Evolutionary conservation across 768 basidiomycete species (phyloP), one percentile per base, ranked within the genome.

Genomic region (Lactarius psammicola): DNA sequence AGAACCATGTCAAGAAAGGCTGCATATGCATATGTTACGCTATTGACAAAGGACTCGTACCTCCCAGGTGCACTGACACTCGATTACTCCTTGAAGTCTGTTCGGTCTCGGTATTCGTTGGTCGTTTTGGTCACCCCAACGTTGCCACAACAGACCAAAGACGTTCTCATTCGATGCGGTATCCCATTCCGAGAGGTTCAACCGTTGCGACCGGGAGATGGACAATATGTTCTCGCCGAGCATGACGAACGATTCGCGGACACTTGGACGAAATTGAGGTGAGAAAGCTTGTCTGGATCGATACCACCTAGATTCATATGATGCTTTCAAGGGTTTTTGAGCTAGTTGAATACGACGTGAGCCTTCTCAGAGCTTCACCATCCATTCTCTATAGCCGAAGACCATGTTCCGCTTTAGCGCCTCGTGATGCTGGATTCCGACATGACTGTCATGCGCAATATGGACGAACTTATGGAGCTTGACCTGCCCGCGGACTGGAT

Each of bases 391-490:
- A 58, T 53, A 61, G 59, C 58, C 30, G 54, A 63, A 9, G 13
- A 65, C 33, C 67, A 61, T 68, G 56, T 44, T 64, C 49, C 53
- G 54, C 18, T 36, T 13, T 61, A 93, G 90, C 84, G 89, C 30
- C 74, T 95, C 62, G 88, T 94, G 62, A 81, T 95, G 42, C 76
- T 95, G 58, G 94, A 96, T 74, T 85, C 88, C 23, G 94, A 96
- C 77, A 96, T 96, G 94, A 80, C 94, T 61, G 79, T 95, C 26
- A 79, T 81, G 76, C 81, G 77, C 57, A 94, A 92, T 72, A 94
- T 96, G 87, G 95, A 96, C 76, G 85, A 88, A 54, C 76, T 92
- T 60, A 77, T 84, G 75, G 77, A 81, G 31, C 64, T 85, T 20
- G 72, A 78, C 34, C 77, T 96, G 5, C 81, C 81, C 2, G 65